A percentile compares a stretch with the other conserved stretches of the same genome.
Conservation (phyloP, 2,329 filamentous ascomycete genomes). For the Plenodomus biglobosus region DNA sequence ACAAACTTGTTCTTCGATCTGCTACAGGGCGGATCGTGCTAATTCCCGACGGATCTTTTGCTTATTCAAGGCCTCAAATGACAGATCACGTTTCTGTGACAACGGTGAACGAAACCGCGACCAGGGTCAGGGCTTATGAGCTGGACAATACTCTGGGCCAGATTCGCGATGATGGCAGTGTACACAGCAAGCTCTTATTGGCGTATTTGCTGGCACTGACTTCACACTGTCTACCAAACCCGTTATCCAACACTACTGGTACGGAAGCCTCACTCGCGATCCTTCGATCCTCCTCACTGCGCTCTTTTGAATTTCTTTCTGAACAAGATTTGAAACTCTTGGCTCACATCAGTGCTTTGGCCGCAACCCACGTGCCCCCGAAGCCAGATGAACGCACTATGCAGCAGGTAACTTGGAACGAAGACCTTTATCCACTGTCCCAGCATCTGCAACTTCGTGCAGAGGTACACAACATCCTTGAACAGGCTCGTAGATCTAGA, state of each 20-base stretch:
- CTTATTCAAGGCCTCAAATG: neutral
- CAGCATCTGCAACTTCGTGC: conserved; percentile 28
- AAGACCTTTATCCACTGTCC: conserved; percentile 41
- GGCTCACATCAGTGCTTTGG: conserved; percentile 30
- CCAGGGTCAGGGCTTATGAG: conserved; percentile 48
- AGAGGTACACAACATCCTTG: conserved; percentile 26
- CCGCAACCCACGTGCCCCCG: conserved; percentile 48
- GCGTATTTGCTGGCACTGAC: conserved; percentile 59
- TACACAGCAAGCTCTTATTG: conserved; percentile 57
- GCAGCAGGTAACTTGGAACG: conserved; percentile 51
- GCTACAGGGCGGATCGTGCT: conserved; percentile 40
- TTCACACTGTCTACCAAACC: conserved; percentile 55
- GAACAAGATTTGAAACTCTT: conserved; percentile 22
- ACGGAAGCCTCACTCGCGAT: conserved; percentile 58
- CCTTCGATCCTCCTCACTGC: conserved; percentile 52
- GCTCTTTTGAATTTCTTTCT: conserved; percentile 50
- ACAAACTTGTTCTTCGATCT: conserved; percentile 23
- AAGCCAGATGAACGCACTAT: conserved; percentile 46
- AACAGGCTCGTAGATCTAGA: too few relatives aligned
- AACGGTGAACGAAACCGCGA: conserved; percentile 13
- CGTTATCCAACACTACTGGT: conserved; percentile 53
- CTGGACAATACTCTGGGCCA: conserved; percentile 55
- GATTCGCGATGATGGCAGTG: conserved; percentile 53
- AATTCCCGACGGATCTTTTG: conserved; percentile 31
- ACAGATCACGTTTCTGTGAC: conserved; percentile 14